These are phyloP conservation scores for Xylariaceae sp. DNA, from an alignment of 2,329 filamentous ascomycete species.

Conservation along the genomic window DNA sequence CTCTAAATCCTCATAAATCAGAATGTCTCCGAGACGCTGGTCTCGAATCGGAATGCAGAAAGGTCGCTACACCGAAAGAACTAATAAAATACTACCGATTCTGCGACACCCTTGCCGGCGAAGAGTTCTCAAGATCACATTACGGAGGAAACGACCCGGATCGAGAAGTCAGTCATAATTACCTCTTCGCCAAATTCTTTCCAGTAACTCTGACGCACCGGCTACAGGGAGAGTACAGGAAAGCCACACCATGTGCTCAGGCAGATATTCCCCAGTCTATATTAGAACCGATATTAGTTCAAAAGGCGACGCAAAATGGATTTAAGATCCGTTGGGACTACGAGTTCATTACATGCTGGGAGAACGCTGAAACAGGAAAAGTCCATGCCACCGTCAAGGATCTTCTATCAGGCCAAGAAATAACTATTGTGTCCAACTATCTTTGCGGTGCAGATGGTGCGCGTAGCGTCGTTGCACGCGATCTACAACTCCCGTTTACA, in stretches of 20 bases:
- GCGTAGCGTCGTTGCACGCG: conserved; percentile 11
- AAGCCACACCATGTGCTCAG: conserved; percentile 9
- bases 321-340: conserved; percentile 15
- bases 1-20: not conserved
- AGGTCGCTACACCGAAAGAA: conserved; percentile 6
- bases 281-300: conserved; percentile 12
- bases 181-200: conserved; percentile 7
- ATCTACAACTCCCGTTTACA: conserved; percentile 10
- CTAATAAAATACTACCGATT: conserved; percentile 14
- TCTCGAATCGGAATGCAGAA: conserved; percentile 7
- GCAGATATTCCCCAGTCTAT: conserved; percentile 14
- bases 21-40: conserved; percentile 15
- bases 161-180: too few species aligned
- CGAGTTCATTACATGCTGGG: conserved; percentile 8
- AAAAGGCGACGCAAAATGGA: conserved; percentile 11
- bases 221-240: conserved; percentile 12
- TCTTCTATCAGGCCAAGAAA: conserved; percentile 3
- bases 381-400: conserved; percentile 10
- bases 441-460: conserved; percentile 14
- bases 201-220: conserved; percentile 3
- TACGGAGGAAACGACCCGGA: too few species aligned
- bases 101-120: conserved; percentile 11
- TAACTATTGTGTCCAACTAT: conserved; percentile 11
- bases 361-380: conserved; percentile 8
- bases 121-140: conserved; percentile 12